A percentile compares a stretch with the other conserved stretches of the same genome.
Conservation (phyloP, 2,329 filamentous ascomycete species). For the Bimuria novae-zelandiae region DNA sequence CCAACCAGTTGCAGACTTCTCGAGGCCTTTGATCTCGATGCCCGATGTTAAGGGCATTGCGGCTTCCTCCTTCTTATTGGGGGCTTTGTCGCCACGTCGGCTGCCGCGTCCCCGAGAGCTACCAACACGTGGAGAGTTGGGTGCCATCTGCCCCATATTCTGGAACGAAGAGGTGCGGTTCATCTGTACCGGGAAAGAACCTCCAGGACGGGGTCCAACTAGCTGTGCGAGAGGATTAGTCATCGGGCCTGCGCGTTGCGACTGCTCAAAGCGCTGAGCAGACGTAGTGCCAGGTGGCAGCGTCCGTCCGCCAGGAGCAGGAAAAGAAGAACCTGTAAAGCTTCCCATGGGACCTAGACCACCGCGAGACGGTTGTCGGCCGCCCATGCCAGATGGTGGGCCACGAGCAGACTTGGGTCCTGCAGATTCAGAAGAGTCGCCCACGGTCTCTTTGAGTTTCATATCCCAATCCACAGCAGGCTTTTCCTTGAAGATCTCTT, state of each 20-base stretch:
- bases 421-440: slow-evolving; percentile 73
- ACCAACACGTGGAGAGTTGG: slow-evolving; percentile 72
- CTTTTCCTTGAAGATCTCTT: slow-evolving; percentile 94
- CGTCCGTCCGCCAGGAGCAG: slow-evolving; percentile 55
- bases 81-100: slow-evolving; percentile 59
- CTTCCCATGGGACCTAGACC: slow-evolving; percentile 65
- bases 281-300: slow-evolving; percentile 79
- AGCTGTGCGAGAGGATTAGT: slow-evolving; percentile 64
- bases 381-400: slow-evolving; percentile 52
- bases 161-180: slow-evolving; percentile 64
- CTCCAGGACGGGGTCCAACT: slow-evolving; percentile 56
- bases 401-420: slow-evolving; percentile 65
- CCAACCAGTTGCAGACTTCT: slow-evolving; percentile 77
- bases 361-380: slow-evolving; percentile 53
- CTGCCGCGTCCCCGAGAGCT: slow-evolving; percentile 68
- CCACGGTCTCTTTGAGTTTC: slow-evolving; percentile 82
- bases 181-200: slow-evolving; percentile 67
- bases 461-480: slow-evolving; percentile 91
- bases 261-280: slow-evolving; percentile 66
- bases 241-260: slow-evolving; percentile 37
- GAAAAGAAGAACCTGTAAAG: slow-evolving; percentile 66
- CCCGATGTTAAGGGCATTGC: slow-evolving; percentile 90
- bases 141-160: slow-evolving; percentile 63
- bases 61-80: slow-evolving; percentile 64
- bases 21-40: slow-evolving; percentile 79